phyloP scores from a whole-genome alignment of 2,329 filamentous ascomycete genomes.

The Hawksworthiomyces lignivorus region DNA sequence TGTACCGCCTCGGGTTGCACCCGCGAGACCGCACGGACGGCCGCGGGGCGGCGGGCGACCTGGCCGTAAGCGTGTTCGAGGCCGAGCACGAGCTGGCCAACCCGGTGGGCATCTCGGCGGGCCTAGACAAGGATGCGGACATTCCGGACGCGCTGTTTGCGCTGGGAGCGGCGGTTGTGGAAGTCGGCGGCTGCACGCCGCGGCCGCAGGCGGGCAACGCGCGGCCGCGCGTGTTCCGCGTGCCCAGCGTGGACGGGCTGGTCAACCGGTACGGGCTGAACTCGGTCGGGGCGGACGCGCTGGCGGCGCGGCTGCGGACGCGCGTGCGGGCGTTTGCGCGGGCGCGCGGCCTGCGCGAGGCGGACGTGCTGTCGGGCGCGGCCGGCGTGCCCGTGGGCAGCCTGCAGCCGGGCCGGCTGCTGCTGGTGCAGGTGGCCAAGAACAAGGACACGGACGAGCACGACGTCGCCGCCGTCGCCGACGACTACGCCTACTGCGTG shows the following conservation, averaged over 20 bases:
- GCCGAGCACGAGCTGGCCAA: constrained; percentile 64
- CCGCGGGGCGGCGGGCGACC: constrained; percentile 27
- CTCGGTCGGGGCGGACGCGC: constrained; percentile 78
- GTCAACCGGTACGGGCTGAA: constrained; percentile 97
- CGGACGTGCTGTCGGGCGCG: constrained; percentile 66
- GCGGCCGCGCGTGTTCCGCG: constrained; percentile 77
- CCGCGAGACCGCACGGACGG: constrained; percentile 65
- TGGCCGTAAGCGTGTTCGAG: constrained; percentile 53
- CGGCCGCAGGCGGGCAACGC: constrained; percentile 83
- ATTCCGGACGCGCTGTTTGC: constrained; percentile 79
- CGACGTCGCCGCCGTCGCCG: constrained; percentile 72
- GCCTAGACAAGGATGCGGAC: constrained; percentile 89
- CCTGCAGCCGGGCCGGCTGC: constrained; percentile 63
- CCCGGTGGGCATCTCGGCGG: constrained; percentile 89
- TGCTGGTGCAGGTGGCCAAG: constrained; percentile 93
- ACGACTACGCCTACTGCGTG: constrained; percentile 86
- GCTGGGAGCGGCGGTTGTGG: constrained; percentile 77
- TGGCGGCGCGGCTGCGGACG: constrained; percentile 71
- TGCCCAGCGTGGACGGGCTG: constrained; percentile 75
- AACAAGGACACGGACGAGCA: constrained; percentile 86
- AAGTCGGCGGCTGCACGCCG: constrained; percentile 86
- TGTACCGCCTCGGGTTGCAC: constrained; percentile 69
- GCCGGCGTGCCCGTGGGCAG: constrained; percentile 71
- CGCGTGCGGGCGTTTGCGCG: constrained; percentile 72
- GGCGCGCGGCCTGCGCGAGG: constrained; percentile 60